Evolutionary conservation across 2,329 filamentous ascomycete species (phyloP).

Genomic region (Trichoderma atrobrunneum): DNA sequence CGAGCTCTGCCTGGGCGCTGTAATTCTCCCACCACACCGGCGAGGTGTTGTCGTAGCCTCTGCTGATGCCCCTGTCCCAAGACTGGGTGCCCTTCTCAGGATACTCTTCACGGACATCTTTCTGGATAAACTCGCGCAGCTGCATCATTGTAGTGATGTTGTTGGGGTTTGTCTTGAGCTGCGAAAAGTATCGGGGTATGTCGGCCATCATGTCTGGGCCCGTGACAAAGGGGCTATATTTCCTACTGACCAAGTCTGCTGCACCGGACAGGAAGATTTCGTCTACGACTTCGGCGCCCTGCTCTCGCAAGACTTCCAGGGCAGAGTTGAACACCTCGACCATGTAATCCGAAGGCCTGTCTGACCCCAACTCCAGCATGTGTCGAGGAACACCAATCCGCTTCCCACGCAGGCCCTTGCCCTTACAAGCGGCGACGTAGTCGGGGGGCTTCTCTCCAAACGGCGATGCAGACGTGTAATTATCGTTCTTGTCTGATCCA

Average conservation of each 20-base stretch:
- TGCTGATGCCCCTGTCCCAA: slow-evolving; percentile 52
- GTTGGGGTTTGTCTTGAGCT: slow-evolving; percentile 57
- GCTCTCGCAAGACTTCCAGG: slow-evolving; percentile 48
- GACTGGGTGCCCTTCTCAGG: slow-evolving; percentile 53
- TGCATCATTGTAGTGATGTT: slow-evolving; percentile 51
- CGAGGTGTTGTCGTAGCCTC: background rate
- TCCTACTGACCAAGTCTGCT: background rate
- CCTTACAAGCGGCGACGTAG: slow-evolving; percentile 58
- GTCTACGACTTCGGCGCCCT: slow-evolving; percentile 56
- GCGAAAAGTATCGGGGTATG: slow-evolving; percentile 52
- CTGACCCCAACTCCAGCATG: slow-evolving; percentile 37
- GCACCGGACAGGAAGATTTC: slow-evolving; percentile 45
- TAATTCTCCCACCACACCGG: slow-evolving; percentile 41
- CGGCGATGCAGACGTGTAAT: slow-evolving; percentile 62
- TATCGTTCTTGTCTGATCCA: slow-evolving; percentile 57
- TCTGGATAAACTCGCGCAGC: slow-evolving; percentile 54
- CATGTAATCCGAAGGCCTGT: background rate
- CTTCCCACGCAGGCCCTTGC: slow-evolving; percentile 51
- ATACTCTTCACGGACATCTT: slow-evolving; percentile 51
- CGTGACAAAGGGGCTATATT: slow-evolving; percentile 36
- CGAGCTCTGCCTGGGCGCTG: slow-evolving; percentile 22
- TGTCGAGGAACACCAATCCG: slow-evolving; percentile 62
- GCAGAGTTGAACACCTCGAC: slow-evolving; percentile 49
- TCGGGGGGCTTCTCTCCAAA: slow-evolving; percentile 44
- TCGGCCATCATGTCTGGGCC: slow-evolving; percentile 52